These are phyloP conservation scores for Nicotiana obtusifolia DNA, from an alignment of 257 asterid species.

Conservation along the genomic window DNA sequence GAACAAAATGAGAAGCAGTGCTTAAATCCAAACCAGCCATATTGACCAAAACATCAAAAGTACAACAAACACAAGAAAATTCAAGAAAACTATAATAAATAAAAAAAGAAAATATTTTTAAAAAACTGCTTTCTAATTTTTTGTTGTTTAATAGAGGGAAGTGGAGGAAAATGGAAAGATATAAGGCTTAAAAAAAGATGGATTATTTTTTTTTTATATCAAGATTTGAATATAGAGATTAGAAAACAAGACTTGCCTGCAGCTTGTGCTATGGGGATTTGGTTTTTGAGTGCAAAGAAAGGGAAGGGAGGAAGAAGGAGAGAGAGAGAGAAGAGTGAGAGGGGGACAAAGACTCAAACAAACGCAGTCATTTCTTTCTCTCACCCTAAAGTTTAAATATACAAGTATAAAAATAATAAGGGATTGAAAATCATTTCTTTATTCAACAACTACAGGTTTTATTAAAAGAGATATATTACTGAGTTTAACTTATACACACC, in stretches of 20 bases:
- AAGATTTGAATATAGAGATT: conserved; percentile 1
- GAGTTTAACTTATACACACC: background rate
- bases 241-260: background rate
- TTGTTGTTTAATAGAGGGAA: background rate
- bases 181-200: background rate
- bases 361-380: conserved; percentile 16
- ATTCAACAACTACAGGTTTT: background rate
- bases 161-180: background rate
- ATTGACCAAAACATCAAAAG: conserved; percentile 13
- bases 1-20: conserved; percentile 5
- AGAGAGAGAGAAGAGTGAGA: background rate
- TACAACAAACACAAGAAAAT: background rate
- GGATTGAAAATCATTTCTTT: background rate
- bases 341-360: conserved; percentile 8
- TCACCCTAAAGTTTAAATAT: conserved; percentile 3
- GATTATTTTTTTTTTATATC: background rate
- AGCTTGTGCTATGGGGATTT: background rate
- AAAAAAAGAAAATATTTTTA: background rate
- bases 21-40: conserved; percentile 21
- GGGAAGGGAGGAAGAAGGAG: conserved; percentile 13
- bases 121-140: background rate
- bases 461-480: background rate
- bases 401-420: background rate
- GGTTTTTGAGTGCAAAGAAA: conserved; percentile 14
- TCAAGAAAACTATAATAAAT: background rate